Conservation (phyloP, 768 basidiomycete species). For the Stropharia rugosoannulata region DNA sequence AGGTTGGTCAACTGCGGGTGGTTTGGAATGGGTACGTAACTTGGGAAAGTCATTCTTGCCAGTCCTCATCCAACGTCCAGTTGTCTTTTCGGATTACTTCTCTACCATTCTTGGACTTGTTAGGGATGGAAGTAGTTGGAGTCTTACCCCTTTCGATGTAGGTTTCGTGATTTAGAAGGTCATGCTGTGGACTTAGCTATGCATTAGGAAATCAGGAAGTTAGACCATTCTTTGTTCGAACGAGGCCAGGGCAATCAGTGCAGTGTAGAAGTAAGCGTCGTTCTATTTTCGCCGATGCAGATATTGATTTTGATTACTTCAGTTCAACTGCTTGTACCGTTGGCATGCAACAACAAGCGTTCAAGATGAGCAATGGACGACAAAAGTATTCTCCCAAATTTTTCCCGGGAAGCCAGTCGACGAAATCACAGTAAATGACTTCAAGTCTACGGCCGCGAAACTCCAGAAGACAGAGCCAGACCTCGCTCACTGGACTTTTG, state of each 20-base stretch:
- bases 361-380: conserved; percentile 72
- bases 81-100: conserved; percentile 85
- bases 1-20: conserved; percentile 78
- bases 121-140: conserved; percentile 75
- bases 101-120: conserved; percentile 78
- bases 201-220: conserved; percentile 59
- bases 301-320: background rate
- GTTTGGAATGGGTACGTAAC: conserved; percentile 56
- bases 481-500: conserved; percentile 66
- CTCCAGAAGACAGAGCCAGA: conserved; percentile 42
- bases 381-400: conserved; percentile 42
- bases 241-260: conserved; percentile 80
- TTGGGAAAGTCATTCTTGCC: conserved; percentile 2
- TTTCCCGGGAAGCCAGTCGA: conserved; percentile 57
- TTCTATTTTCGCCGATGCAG: background rate
- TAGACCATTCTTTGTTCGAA: conserved; percentile 67
- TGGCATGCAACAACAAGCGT: conserved; percentile 81
- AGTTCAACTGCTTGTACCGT: conserved; percentile 86
- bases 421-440: conserved; percentile 44
- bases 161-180: conserved; percentile 14
- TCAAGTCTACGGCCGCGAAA: conserved; percentile 42
- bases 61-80: conserved; percentile 17
- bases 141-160: conserved; percentile 70
- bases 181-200: background rate
- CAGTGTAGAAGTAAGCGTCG: conserved; percentile 67